Evolutionary conservation across 1,284 basidiomycete genomes (phyloP).

Genomic region (Hemileia vastatrix): DNA sequence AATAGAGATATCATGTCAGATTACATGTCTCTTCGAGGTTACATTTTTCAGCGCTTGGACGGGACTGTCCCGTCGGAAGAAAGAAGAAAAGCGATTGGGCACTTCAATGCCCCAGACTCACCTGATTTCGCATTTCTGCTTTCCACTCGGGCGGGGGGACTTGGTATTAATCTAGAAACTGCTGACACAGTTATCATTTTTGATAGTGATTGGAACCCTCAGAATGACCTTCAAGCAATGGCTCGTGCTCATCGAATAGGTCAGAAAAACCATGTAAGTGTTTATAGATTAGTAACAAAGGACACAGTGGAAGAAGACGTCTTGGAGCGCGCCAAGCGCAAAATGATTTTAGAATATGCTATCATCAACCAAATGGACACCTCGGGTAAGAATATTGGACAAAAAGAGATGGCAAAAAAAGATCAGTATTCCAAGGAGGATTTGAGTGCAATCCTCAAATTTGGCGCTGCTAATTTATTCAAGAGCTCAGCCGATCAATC

Average conservation of each 20-base stretch:
- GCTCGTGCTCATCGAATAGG: conserved; percentile 94
- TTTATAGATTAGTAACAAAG: conserved; percentile 94
- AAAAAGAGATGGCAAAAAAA: conserved; percentile 63
- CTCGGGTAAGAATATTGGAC: conserved; percentile 83
- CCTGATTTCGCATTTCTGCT: conserved; percentile 53
- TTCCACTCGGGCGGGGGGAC: conserved; percentile 40
- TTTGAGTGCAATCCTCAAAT: conserved; percentile 95
- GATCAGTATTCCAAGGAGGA: conserved; percentile 95
- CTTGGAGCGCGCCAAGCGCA: conserved; percentile 93
- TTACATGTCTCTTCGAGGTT: conserved; percentile 82
- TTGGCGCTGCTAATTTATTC: conserved; percentile 97
- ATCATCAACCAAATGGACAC: conserved; percentile 99
- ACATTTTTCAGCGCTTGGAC: conserved; percentile 70
- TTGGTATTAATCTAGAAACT: conserved; percentile 54
- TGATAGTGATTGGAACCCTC: conserved; percentile 71
- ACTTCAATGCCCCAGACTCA: conserved; percentile 63
- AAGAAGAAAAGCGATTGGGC: conserved; percentile 72
- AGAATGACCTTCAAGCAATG: conserved; percentile 98
- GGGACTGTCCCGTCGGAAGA: conserved; percentile 64
- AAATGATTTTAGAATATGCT: conserved; percentile 99
- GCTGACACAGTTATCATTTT: conserved; percentile 99
- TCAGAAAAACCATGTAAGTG: conserved; percentile 94
- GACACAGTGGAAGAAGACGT: conserved; percentile 99
- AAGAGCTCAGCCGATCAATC: conserved; percentile 95
- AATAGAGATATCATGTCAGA: conserved; percentile 84